Conservation (phyloP, 2,329 filamentous ascomycete species). For the Emmonsiellopsis sp. region DNA sequence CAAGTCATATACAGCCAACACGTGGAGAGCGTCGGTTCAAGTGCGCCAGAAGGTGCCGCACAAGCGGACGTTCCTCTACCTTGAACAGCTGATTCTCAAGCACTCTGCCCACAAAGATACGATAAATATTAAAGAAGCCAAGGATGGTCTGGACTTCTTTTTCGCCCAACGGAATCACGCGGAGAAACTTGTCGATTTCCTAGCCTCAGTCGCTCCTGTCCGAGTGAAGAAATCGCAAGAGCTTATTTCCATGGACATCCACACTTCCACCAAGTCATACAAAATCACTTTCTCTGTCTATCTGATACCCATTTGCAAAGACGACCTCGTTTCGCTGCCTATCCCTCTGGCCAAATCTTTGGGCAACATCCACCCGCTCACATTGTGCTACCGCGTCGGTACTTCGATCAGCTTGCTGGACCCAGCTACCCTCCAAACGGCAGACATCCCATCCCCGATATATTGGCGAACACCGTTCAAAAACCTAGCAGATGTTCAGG, state of each 20-base stretch:
- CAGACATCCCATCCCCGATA: slow-evolving; percentile 69
- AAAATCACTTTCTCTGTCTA: slow-evolving; percentile 90
- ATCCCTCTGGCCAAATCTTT: slow-evolving; percentile 77
- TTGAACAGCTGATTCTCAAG: slow-evolving; percentile 94
- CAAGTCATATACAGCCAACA: slow-evolving; percentile 94
- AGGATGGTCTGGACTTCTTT: slow-evolving; percentile 94
- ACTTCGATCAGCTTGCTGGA: slow-evolving; percentile 86
- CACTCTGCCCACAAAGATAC: slow-evolving; percentile 85
- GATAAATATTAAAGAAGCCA: slow-evolving; percentile 96
- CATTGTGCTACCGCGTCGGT: slow-evolving; percentile 78
- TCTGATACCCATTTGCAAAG: slow-evolving; percentile 90
- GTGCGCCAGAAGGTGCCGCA: slow-evolving; percentile 95
- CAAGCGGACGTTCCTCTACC: slow-evolving; percentile 74
- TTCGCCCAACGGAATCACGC: slow-evolving; percentile 84
- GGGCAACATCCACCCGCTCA: slow-evolving; percentile 81
- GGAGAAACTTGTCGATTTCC: slow-evolving; percentile 84
- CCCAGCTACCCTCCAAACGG: slow-evolving; percentile 79
- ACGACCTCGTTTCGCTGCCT: slow-evolving; percentile 89
- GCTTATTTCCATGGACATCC: slow-evolving; percentile 84
- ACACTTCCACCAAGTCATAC: slow-evolving; percentile 84
- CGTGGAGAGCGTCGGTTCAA: slow-evolving; percentile 88
- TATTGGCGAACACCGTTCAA: slow-evolving; percentile 90
- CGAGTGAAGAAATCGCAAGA: slow-evolving; percentile 79
- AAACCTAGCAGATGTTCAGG: slow-evolving; percentile 70
- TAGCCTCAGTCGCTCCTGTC: slow-evolving; percentile 70